Conservation (phyloP, 1,284 basidiomycete genomes). For the Ustilago lituana region DNA sequence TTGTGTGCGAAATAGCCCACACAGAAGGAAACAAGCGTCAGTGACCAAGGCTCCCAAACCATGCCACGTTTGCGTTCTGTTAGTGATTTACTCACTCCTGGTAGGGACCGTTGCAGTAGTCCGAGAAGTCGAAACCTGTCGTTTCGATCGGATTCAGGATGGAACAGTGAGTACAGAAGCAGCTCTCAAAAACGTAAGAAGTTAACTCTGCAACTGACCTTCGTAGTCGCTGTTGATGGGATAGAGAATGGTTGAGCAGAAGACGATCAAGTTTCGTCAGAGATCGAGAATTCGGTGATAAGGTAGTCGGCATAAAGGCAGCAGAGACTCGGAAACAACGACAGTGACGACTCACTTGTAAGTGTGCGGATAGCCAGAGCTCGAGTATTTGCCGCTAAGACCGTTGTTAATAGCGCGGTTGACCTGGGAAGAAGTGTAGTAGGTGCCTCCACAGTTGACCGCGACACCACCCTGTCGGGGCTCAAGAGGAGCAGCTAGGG, state of each 20-base stretch:
- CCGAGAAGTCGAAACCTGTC: constrained; percentile 52
- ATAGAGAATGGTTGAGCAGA: too few relatives aligned
- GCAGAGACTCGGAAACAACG: too few relatives aligned
- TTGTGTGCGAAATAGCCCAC: too few relatives aligned
- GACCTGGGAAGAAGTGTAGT: constrained; percentile 39
- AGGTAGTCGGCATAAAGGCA: too few relatives aligned
- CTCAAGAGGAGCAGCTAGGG: constrained; percentile 45
- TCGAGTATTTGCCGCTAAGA: constrained; percentile 21
- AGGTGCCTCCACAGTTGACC: constrained; percentile 43
- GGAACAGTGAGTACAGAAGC: too few relatives aligned
- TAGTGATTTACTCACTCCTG: constrained; percentile 14
- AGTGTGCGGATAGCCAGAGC: constrained; percentile 45
- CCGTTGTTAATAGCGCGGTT: constrained; percentile 49
- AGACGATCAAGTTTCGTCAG: not conserved
- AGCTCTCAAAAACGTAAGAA: too few relatives aligned
- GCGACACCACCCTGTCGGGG: constrained; percentile 42
- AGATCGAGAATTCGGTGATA: too few relatives aligned
- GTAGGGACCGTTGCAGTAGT: constrained; percentile 46
- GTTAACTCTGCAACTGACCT: not conserved
- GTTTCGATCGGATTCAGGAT: not conserved
- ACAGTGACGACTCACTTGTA: constrained; percentile 27
- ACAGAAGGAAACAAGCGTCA: not conserved
- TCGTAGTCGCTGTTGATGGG: constrained; percentile 21
- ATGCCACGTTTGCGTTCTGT: too few relatives aligned
- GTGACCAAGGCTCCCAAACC: not conserved